Conservation (phyloP, 2,329 filamentous ascomycete species). For the Fusarium sp. region DNA sequence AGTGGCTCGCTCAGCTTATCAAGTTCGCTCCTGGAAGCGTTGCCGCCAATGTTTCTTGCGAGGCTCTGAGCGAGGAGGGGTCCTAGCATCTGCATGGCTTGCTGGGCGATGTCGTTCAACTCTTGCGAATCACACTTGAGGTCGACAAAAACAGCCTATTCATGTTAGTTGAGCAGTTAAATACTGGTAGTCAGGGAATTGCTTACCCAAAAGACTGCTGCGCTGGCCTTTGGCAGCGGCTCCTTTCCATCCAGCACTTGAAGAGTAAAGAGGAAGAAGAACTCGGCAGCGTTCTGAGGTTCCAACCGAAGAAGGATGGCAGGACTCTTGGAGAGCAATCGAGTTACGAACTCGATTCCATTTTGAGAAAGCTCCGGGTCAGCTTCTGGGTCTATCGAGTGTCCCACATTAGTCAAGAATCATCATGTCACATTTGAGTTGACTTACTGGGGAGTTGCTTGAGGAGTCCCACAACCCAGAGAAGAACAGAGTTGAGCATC, state of each 20-base stretch:
- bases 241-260: constrained; percentile 78
- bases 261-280: constrained; percentile 78
- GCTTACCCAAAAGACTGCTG: constrained; percentile 80
- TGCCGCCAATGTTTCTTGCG: constrained; percentile 74
- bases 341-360: constrained; percentile 77
- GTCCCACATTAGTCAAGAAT: background rate
- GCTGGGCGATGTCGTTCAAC: constrained; percentile 57
- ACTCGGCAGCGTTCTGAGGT: constrained; percentile 67
- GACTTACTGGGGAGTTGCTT: constrained; percentile 68
- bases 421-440: background rate
- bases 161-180: background rate
- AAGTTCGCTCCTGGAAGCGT: constrained; percentile 76
- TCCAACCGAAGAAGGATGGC: constrained; percentile 70
- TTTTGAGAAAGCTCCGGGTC: constrained; percentile 80
- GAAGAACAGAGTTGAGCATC: constrained; percentile 65
- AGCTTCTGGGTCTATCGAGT: constrained; percentile 70
- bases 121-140: constrained; percentile 57
- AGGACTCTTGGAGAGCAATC: constrained; percentile 70
- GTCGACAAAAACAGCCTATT: constrained; percentile 64
- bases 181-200: background rate
- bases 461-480: constrained; percentile 73
- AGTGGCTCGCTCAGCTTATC: constrained; percentile 78
- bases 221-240: constrained; percentile 78
- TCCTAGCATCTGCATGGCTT: constrained; percentile 69
- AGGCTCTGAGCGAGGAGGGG: constrained; percentile 70